Conservation (phyloP, 2,329 filamentous ascomycete genomes). For the Colletotrichum sp. region DNA sequence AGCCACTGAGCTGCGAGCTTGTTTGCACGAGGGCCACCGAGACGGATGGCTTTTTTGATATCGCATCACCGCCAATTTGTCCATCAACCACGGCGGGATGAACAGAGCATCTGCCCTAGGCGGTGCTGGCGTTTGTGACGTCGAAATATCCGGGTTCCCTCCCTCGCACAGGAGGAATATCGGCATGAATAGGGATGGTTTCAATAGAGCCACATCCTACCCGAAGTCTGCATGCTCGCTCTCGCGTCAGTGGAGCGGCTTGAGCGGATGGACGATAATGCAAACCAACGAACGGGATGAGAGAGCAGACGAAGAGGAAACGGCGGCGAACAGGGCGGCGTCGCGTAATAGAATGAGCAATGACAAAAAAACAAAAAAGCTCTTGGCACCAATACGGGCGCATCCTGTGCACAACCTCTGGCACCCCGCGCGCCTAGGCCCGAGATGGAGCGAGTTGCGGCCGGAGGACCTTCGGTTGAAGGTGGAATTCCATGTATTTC, state of each 20-base stretch:
- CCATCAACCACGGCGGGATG: background rate
- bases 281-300: background rate
- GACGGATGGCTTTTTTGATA: background rate
- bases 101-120: background rate
- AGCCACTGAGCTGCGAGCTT: constrained; percentile 19
- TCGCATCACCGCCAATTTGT: constrained; percentile 8
- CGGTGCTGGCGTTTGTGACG: background rate
- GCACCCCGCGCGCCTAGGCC: background rate
- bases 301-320: background rate
- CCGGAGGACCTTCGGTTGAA: background rate
- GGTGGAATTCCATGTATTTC: constrained; percentile 1
- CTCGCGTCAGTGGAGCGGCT: constrained; percentile 1
- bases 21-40: constrained; percentile 13
- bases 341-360: constrained; percentile 2
- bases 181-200: background rate
- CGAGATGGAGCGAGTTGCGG: constrained; percentile 11
- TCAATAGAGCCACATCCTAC: background rate
- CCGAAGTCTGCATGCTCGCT: background rate
- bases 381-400: constrained; percentile 18
- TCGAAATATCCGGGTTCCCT: background rate
- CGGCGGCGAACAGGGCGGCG: background rate
- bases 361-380: background rate
- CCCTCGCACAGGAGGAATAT: background rate
- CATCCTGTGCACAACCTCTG: constrained; percentile 1
- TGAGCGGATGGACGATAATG: background rate